Evolutionary conservation across 2,329 filamentous ascomycete species (phyloP).

Genomic region (Fusarium phyllophilum): DNA sequence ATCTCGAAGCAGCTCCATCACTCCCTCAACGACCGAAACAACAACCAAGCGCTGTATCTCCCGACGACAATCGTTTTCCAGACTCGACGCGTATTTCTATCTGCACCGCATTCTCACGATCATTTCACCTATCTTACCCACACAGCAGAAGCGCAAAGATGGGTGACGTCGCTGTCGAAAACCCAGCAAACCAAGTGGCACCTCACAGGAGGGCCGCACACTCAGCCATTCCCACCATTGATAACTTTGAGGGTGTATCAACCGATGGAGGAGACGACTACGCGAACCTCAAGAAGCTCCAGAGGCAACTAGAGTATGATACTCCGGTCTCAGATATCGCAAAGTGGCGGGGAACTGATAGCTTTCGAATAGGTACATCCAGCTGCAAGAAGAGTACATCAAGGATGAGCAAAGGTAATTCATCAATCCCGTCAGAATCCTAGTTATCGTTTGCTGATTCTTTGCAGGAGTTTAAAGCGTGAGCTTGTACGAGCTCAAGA

Average conservation of each 20-base stretch:
- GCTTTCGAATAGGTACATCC: slow-evolving; percentile 76
- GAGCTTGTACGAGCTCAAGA: slow-evolving; percentile 97
- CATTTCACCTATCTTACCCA: background rate
- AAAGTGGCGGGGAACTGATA: slow-evolving; percentile 22
- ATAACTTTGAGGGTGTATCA: slow-evolving; percentile 85
- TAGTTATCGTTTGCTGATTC: slow-evolving; percentile 23
- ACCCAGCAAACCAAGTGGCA: slow-evolving; percentile 75
- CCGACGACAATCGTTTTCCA: slow-evolving; percentile 19
- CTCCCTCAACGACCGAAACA: slow-evolving; percentile 26
- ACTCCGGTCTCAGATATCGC: background rate
- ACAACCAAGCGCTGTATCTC: slow-evolving; percentile 15
- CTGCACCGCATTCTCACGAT: background rate
- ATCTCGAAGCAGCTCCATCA: slow-evolving; percentile 42
- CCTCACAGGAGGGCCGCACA: slow-evolving; percentile 84
- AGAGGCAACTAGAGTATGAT: slow-evolving; percentile 90
- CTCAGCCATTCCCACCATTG: slow-evolving; percentile 87
- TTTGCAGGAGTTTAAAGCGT: slow-evolving; percentile 85
- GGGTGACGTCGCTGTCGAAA: slow-evolving; percentile 90
- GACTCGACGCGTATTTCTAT: background rate
- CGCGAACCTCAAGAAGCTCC: slow-evolving; percentile 93
- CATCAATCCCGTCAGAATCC: background rate
- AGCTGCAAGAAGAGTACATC: slow-evolving; percentile 99
- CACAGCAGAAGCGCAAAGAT: slow-evolving; percentile 60
- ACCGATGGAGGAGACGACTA: slow-evolving; percentile 92
- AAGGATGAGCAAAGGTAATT: slow-evolving; percentile 95